Conservation (phyloP, 495 filamentous ascomycete genomes). For the Podospora didyma region DNA sequence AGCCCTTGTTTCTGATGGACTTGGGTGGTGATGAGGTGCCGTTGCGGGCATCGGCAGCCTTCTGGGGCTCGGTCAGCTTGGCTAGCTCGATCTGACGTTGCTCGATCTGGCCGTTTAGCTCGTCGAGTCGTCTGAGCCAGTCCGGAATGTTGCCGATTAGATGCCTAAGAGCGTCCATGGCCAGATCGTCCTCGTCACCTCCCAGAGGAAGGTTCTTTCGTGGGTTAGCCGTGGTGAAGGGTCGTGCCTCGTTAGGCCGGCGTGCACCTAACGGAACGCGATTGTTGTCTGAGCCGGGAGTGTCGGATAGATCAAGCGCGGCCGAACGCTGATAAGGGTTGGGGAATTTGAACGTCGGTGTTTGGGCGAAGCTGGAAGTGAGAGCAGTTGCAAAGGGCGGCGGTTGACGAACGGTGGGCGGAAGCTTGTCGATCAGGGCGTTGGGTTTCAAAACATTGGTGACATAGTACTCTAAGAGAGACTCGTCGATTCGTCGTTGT, state of each 20-base stretch:
- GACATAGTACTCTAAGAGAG: no score
- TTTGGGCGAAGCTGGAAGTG: no score
- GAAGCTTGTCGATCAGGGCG: no score
- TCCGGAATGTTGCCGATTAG: conserved; percentile 61
- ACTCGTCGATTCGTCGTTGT: no score
- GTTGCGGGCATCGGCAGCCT: neutral
- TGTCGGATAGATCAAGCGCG: neutral
- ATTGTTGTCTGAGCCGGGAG: conserved; percentile 1
- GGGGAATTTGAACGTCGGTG: no score
- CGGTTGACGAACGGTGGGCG: no score
- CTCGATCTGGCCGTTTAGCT: conserved; percentile 63
- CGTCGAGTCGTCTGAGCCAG: conserved; percentile 65
- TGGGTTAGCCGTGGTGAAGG: conserved; percentile 22
- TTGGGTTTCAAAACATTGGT: no score
- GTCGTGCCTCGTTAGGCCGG: conserved; percentile 24
- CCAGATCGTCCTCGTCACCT: conserved; percentile 32
- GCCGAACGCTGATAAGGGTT: neutral
- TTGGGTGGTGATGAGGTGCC: conserved; percentile 17
- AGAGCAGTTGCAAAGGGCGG: no score
- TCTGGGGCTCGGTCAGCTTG: conserved; percentile 33
- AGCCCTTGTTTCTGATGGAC: conserved; percentile 55
- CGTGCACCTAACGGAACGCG: conserved; percentile 24
- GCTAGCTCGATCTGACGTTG: conserved; percentile 66
- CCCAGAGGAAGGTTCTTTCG: conserved; percentile 7
- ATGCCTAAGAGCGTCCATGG: conserved; percentile 61